These are phyloP conservation scores for Vickermania spadyakhi DNA, from an alignment of 208 protist genomes.

Conservation along the genomic window DNA sequence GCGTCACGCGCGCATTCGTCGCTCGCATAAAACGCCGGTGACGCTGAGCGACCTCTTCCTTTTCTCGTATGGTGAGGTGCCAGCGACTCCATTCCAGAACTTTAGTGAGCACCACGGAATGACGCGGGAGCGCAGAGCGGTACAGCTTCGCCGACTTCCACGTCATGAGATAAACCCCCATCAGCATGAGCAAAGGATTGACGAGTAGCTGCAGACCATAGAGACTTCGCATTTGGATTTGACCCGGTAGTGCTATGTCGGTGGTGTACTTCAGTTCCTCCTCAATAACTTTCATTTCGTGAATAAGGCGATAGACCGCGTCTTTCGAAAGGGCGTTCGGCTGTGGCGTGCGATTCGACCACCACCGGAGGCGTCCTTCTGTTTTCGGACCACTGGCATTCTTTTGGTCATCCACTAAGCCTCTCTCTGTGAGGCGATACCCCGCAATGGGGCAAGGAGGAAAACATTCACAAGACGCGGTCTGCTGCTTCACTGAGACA, in stretches of 20 bases:
- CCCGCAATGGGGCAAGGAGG: conserved; percentile 55
- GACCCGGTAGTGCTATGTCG: conserved; percentile 33
- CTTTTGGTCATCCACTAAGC: background rate
- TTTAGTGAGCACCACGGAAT: conserved; percentile 46
- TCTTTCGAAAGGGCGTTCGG: conserved; percentile 22
- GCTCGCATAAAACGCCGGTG: conserved; percentile 58
- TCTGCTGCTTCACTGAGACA: too few relatives aligned
- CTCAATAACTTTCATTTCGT: conserved; percentile 47
- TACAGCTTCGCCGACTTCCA: conserved; percentile 64
- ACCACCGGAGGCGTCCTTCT: conserved; percentile 33
- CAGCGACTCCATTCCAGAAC: conserved; percentile 23
- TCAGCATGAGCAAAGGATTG: conserved; percentile 44
- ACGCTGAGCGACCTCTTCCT: conserved; percentile 47
- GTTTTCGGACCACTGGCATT: conserved; percentile 10
- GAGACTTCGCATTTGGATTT: conserved; percentile 35
- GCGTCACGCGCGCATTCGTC: conserved; percentile 51
- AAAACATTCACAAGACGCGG: too few relatives aligned
- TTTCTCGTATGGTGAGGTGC: conserved; percentile 23
- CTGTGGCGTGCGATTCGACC: conserved; percentile 27
- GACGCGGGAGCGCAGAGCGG: conserved; percentile 35
- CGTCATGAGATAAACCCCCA: conserved; percentile 56
- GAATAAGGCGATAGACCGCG: conserved; percentile 38
- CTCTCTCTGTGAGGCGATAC: conserved; percentile 13
- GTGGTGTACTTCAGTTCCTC: conserved; percentile 50
- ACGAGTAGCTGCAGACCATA: conserved; percentile 52